These are phyloP conservation scores for Xylaria acuta DNA, from an alignment of 495 filamentous ascomycete genomes.

Conservation along the genomic window DNA sequence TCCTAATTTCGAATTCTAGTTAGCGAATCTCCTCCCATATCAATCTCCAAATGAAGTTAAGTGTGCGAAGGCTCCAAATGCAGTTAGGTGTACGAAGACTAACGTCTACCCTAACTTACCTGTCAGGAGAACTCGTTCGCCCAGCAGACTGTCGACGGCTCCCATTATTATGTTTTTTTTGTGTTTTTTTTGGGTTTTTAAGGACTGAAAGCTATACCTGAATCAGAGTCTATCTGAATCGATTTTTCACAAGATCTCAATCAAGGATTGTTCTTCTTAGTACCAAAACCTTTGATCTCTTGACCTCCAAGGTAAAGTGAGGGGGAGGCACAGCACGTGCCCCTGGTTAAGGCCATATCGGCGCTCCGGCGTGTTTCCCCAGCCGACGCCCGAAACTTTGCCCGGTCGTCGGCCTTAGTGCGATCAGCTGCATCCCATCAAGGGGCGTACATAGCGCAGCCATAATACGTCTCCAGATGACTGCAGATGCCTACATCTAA, in stretches of 20 bases:
- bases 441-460: background rate
- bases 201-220: background rate
- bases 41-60: background rate
- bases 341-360: background rate
- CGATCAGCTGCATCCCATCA: background rate
- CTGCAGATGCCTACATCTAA: background rate
- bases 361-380: constrained; percentile 14
- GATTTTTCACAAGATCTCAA: background rate
- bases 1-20: constrained; percentile 30
- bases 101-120: constrained; percentile 27
- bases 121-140: constrained; percentile 37
- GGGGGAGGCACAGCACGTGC: background rate
- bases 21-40: background rate
- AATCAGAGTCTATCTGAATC: background rate
- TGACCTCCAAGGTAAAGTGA: background rate
- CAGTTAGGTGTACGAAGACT: background rate
- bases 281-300: background rate
- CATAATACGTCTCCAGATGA: background rate
- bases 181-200: too few relatives aligned
- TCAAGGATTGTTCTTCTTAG: too few relatives aligned
- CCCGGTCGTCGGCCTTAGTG: background rate
- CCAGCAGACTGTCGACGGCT: background rate
- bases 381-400: background rate
- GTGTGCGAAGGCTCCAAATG: background rate
- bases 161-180: background rate